Evolutionary conservation across 805 yeast species (phyloP).

Genomic region (Clavispora santaluciae): DNA sequence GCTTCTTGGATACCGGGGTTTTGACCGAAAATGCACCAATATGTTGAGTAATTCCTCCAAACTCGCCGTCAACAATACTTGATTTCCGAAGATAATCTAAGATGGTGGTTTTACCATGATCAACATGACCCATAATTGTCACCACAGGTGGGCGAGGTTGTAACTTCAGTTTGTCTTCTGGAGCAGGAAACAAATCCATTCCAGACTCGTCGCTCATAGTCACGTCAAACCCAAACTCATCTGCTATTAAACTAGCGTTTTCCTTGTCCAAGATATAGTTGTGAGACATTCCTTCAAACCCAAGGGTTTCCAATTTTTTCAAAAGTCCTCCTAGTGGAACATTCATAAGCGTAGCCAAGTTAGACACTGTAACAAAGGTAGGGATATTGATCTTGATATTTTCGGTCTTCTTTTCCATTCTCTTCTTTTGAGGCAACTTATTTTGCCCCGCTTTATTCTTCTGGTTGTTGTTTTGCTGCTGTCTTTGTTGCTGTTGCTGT

Average conservation of each 20-base stretch:
- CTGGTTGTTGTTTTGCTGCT: constrained; percentile 2
- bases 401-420: constrained; percentile 3
- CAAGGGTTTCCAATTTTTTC: constrained; percentile 55
- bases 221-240: constrained; percentile 76
- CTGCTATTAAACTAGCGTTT: constrained; percentile 80
- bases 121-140: constrained; percentile 98
- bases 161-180: constrained; percentile 42
- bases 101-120: constrained; percentile 95
- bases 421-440: background rate
- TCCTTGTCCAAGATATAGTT: constrained; percentile 82
- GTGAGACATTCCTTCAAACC: constrained; percentile 67
- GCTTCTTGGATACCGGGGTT: constrained; percentile 69
- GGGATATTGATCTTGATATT: constrained; percentile 51
- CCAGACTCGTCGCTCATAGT: constrained; percentile 53
- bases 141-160: constrained; percentile 87
- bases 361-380: constrained; percentile 71
- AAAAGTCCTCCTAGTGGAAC: constrained; percentile 61
- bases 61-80: constrained; percentile 76
- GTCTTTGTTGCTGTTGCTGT: constrained; percentile 5
- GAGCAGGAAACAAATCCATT: constrained; percentile 52
- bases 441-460: constrained; percentile 6
- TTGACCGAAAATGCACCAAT: constrained; percentile 92
- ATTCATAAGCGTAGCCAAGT: constrained; percentile 66
- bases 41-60: constrained; percentile 97
- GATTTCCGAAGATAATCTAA: constrained; percentile 83